Evolutionary conservation across 164 flowering plant genomes (phyloP), one percentile per base, ranked within the genome.

Genomic region (Vitis riparia): DNA sequence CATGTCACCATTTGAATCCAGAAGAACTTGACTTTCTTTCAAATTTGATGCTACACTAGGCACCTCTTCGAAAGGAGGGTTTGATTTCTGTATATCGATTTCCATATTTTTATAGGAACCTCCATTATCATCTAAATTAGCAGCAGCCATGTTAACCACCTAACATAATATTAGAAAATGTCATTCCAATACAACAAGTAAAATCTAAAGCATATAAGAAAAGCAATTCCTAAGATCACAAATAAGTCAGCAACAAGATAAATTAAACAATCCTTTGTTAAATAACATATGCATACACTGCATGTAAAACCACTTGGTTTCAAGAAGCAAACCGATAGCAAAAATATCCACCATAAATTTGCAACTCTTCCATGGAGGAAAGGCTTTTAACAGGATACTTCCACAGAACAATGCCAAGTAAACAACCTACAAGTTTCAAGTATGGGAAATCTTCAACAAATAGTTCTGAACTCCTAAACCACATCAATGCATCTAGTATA

Each of bases 11-110:
- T 58, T 68, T 50, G 67, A 75, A 71, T 75, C 77, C 68, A 74
- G 79, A 74, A 55, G 69, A 68, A 63, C 66, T 51, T 67, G 73
- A 60, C 55, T 67, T 58, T 69, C 79, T 59, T 65, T 74, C 69
- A 66, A 62, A 59, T 76, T 85, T 13, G 69, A 48, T 59, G 60
- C 72, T 78, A 67, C 65, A 68, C 57, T 50, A 15, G 57, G 49
- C 30, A 68, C 58, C 58, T 79, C 77, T 71, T 66, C 75, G 65
- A 47, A 37, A 29, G 63, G 58, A 48, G 76, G 77, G 57, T 78
- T 78, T 57, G 57, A 27, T 27, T 62, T 71, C 49, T 72, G 73
- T 9, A 73, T 52, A 55, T 72, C 81, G 61, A 51, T 66, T 32
- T 66, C 76, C 55, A 51, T 63, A 73, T 53, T 68, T 67, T 37